A percentile compares a stretch with the other conserved stretches of the same genome.
These are phyloP conservation scores for Butyriboletus appendiculatus DNA, from an alignment of 1,284 basidiomycete genomes.

Conservation along the genomic window DNA sequence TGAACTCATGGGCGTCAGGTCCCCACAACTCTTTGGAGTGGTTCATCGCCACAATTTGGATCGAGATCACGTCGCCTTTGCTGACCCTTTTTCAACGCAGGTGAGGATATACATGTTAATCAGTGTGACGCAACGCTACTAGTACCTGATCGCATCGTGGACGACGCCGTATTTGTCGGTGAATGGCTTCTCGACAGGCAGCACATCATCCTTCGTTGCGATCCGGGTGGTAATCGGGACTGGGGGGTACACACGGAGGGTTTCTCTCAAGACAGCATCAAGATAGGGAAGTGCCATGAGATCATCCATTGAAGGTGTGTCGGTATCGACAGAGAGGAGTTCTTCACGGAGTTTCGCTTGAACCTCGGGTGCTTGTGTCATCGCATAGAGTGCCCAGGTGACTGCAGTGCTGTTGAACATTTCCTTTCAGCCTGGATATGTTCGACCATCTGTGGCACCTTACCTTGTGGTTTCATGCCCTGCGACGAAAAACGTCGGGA, in stretches of 20 bases:
- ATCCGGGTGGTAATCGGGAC: constrained; percentile 56
- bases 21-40: constrained; percentile 46
- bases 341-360: constrained; percentile 76
- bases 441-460: background rate
- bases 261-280: constrained; percentile 68
- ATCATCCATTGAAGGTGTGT: constrained; percentile 62
- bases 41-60: constrained; percentile 46
- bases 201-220: constrained; percentile 52
- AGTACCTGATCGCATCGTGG: constrained; percentile 33
- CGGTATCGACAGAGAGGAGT: constrained; percentile 47
- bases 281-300: constrained; percentile 60
- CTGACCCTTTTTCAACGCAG: constrained; percentile 30
- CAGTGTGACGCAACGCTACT: background rate
- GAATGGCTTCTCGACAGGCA: constrained; percentile 54
- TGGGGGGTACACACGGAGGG: constrained; percentile 64
- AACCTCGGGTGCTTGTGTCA: constrained; percentile 53
- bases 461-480: constrained; percentile 83
- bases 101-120: background rate
- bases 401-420: constrained; percentile 43
- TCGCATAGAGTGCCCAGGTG: constrained; percentile 65
- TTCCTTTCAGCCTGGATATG: background rate
- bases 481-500: constrained; percentile 47
- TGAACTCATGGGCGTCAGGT: constrained; percentile 42
- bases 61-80: constrained; percentile 40
- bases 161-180: constrained; percentile 43